Evolutionary conservation across 139 green algal species (phyloP).

Genomic region (Yamagishiella unicocca): DNA sequence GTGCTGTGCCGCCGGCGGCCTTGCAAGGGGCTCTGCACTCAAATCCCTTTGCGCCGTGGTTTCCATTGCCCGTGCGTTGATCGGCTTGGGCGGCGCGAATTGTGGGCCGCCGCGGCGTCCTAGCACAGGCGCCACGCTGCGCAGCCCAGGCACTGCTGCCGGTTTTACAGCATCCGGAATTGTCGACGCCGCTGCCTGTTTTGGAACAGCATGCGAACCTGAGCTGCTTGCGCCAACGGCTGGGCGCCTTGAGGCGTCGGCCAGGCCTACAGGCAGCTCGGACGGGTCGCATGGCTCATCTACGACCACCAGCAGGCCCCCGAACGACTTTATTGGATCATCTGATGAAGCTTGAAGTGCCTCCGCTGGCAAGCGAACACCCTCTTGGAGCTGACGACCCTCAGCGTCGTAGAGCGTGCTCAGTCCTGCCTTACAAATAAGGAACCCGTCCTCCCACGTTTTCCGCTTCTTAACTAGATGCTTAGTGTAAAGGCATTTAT

Average conservation of each 20-base stretch:
- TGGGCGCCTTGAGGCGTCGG: background rate
- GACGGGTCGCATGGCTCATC: background rate
- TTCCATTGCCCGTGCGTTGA: background rate
- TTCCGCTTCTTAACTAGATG: conserved; percentile 36
- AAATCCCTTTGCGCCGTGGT: too few species aligned
- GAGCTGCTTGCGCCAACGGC: too few species aligned
- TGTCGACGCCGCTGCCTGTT: too few species aligned
- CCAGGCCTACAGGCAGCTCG: background rate
- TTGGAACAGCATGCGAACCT: too few species aligned
- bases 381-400: background rate
- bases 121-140: background rate
- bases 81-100: conserved; percentile 24
- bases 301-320: background rate
- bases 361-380: background rate
- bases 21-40: too few species aligned
- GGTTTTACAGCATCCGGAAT: too few species aligned
- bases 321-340: background rate
- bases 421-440: background rate
- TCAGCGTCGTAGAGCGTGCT: background rate
- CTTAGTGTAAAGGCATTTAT: conserved; percentile 35
- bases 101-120: background rate
- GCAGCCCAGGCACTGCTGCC: background rate
- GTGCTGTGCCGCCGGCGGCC: too few species aligned
- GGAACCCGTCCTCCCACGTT: conserved; percentile 36
- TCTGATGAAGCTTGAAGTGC: background rate